These are phyloP conservation scores for Solanum ossicruentum DNA, from an alignment of 257 asterid species.

Conservation along the genomic window DNA sequence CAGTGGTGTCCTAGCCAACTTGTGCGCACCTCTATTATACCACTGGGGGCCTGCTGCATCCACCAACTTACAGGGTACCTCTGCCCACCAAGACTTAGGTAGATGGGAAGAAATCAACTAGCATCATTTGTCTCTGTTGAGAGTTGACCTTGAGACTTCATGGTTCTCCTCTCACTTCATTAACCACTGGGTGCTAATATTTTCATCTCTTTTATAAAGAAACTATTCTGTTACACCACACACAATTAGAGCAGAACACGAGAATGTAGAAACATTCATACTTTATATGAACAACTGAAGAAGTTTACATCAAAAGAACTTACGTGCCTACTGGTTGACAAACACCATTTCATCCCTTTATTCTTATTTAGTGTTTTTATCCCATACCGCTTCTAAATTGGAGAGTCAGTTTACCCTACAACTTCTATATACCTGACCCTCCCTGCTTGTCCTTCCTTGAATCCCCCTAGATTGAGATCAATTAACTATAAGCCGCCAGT, in stretches of 20 bases:
- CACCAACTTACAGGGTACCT: neutral
- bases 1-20: neutral
- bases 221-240: no score
- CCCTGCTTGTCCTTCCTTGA: neutral
- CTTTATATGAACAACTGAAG: no score
- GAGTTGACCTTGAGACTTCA: neutral
- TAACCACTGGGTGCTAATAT: neutral
- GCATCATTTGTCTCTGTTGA: neutral
- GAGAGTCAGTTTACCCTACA: neutral
- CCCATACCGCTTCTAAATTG: neutral
- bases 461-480: no score
- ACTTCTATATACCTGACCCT: neutral
- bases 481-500: no score
- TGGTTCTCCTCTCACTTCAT: neutral
- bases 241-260: no score
- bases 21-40: neutral
- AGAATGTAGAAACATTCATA: no score
- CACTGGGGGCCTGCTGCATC: neutral
- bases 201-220: neutral
- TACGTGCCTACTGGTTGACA: neutral
- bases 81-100: neutral
- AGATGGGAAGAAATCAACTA: neutral
- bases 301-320: neutral
- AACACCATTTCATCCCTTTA: neutral
- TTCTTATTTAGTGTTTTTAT: neutral